These are phyloP conservation scores for Fraxinus pennsylvanica DNA, from an alignment of 257 asterid species.

Conservation along the genomic window DNA sequence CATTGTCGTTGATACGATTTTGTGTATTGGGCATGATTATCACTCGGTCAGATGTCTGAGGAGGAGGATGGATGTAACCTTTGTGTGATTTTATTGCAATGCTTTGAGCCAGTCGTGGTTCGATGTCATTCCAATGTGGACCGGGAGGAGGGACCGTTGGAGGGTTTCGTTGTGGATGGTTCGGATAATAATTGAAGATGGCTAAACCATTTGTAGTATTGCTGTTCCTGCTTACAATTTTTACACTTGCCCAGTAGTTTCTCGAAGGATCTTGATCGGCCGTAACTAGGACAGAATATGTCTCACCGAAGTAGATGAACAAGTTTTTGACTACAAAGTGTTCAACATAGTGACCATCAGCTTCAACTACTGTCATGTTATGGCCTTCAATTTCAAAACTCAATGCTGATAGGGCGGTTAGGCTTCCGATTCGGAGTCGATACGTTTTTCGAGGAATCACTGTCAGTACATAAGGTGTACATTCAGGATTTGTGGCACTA, in stretches of 20 bases:
- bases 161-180: slow-evolving; percentile 56
- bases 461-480: slow-evolving; percentile 57
- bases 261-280: slow-evolving; percentile 73
- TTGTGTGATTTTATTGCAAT: slow-evolving; percentile 45
- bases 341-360: slow-evolving; percentile 88
- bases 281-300: slow-evolving; percentile 69
- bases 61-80: slow-evolving; percentile 62
- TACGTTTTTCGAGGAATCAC: slow-evolving; percentile 77
- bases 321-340: slow-evolving; percentile 73
- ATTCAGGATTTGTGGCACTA: slow-evolving; percentile 68
- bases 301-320: slow-evolving; percentile 82
- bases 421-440: slow-evolving; percentile 81
- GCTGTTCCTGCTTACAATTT: slow-evolving; percentile 55
- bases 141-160: slow-evolving; percentile 59
- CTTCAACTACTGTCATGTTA: slow-evolving; percentile 84
- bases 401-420: slow-evolving; percentile 76
- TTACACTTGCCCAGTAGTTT: slow-evolving; percentile 72
- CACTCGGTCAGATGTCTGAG: slow-evolving; percentile 55
- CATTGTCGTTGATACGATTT: slow-evolving; percentile 45
- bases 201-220: slow-evolving; percentile 67
- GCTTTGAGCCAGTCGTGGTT: slow-evolving; percentile 54
- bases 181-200: slow-evolving; percentile 71
- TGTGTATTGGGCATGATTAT: slow-evolving; percentile 90
- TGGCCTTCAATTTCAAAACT: slow-evolving; percentile 92
- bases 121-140: slow-evolving; percentile 60